Percentiles rank a stretch among this genome's conserved stretches.
phyloP scores from a whole-genome alignment of 441 rosid genomes.

The Gossypium trilobum region DNA sequence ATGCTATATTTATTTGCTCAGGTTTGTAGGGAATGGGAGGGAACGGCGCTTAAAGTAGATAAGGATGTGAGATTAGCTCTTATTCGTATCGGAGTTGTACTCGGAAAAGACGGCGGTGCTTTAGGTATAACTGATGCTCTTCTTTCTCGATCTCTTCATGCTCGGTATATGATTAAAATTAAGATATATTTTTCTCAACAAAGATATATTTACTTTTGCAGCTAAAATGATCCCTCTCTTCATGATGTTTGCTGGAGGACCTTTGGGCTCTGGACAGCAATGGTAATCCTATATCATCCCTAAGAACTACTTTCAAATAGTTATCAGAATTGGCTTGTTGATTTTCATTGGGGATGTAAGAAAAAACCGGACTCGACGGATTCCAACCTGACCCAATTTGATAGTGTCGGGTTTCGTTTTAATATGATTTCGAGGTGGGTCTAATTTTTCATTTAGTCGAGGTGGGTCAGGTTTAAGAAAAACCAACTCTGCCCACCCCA shows the following conservation, averaged over 20 bases:
- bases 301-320: neutral
- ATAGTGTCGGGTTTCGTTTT: no score
- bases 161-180: neutral
- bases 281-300: constrained; percentile 1
- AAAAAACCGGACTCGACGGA: no score
- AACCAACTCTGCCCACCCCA: no score
- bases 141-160: neutral
- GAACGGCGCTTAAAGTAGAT: constrained; percentile 56
- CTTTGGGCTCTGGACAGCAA: constrained; percentile 7
- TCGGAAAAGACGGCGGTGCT: constrained; percentile 96
- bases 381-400: no score
- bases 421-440: no score
- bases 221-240: constrained; percentile 35
- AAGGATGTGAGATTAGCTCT: constrained; percentile 75
- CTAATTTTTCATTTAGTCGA: no score
- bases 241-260: neutral
- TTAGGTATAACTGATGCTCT: constrained; percentile 41
- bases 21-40: constrained; percentile 98
- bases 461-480: no score
- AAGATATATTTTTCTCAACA: neutral
- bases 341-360: neutral
- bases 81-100: constrained; percentile 85
- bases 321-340: neutral
- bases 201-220: constrained; percentile 21
- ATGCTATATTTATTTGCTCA: constrained; percentile 23